Conservation (phyloP, 805 yeast genomes). For the Cyberlindnera xylosilytica region DNA sequence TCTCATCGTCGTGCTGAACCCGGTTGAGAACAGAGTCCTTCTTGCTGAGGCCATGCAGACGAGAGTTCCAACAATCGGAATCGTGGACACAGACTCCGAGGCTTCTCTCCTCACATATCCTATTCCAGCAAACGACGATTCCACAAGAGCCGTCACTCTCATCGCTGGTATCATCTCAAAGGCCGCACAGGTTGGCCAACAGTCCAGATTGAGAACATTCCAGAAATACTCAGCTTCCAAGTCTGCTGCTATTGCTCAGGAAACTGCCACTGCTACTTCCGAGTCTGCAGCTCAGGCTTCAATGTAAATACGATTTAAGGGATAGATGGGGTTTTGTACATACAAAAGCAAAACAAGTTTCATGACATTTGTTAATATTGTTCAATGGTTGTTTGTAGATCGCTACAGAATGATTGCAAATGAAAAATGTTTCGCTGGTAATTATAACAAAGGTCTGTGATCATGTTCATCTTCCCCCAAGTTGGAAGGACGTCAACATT, state of each 20-base stretch:
- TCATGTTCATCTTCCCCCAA: too few relatives aligned
- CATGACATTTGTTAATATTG: too few relatives aligned
- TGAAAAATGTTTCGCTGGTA: too few relatives aligned
- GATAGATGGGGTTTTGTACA: background rate
- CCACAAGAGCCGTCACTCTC: conserved; percentile 74
- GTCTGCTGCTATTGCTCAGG: too few relatives aligned
- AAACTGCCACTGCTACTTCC: too few relatives aligned
- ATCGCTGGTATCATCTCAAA: conserved; percentile 79
- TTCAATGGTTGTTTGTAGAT: too few relatives aligned
- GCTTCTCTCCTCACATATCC: conserved; percentile 90
- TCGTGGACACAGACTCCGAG: conserved; percentile 91
- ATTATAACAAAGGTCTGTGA: too few relatives aligned
- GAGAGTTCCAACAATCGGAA: conserved; percentile 89
- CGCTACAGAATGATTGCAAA: too few relatives aligned
- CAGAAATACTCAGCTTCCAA: conserved; percentile 1
- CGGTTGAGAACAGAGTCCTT: conserved; percentile 79
- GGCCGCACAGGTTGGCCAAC: conserved; percentile 80
- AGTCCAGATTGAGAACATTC: conserved; percentile 25
- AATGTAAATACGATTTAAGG: background rate
- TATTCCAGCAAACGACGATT: conserved; percentile 94
- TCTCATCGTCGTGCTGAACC: conserved; percentile 80
- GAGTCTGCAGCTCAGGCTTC: background rate
- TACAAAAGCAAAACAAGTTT: too few relatives aligned
- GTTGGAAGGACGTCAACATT: too few relatives aligned
- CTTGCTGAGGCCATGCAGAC: conserved; percentile 76